Percentiles rank a stretch among this genome's conserved stretches.
Evolutionary conservation across 306 rosid genomes (phyloP).

Genomic region (Potentilla sterilis): DNA sequence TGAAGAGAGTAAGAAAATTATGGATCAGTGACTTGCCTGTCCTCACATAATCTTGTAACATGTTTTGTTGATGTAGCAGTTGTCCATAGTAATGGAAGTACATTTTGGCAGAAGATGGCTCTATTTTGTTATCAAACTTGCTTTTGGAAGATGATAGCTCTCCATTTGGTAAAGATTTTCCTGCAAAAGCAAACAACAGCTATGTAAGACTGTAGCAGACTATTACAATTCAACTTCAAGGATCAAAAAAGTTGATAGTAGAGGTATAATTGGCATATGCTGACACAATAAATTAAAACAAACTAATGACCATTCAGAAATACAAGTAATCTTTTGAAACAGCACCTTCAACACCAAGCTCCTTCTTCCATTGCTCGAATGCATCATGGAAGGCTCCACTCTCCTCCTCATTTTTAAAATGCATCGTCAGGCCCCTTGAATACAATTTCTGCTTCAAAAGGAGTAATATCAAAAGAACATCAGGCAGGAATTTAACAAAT

Average conservation of each 20-base stretch:
- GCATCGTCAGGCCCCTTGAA: constrained; percentile 58
- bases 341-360: constrained; percentile 60
- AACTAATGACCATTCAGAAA: neutral
- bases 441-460: constrained; percentile 55
- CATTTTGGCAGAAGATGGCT: constrained; percentile 92
- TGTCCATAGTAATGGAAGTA: constrained; percentile 97
- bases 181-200: constrained; percentile 34
- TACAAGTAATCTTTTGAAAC: constrained; percentile 24
- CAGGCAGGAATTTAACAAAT: constrained; percentile 5
- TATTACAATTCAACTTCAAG: neutral
- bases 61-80: constrained; percentile 91
- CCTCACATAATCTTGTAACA: constrained; percentile 96
- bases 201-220: neutral
- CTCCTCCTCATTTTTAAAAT: constrained; percentile 73
- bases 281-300: neutral
- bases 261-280: neutral
- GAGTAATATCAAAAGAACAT: constrained; percentile 27
- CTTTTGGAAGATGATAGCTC: constrained; percentile 46
- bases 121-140: constrained; percentile 93
- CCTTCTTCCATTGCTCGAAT: constrained; percentile 71
- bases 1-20: constrained; percentile 11
- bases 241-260: neutral
- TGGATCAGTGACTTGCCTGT: constrained; percentile 57
- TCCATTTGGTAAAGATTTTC: constrained; percentile 56
- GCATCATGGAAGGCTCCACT: constrained; percentile 64